These are phyloP conservation scores for Gracilaria vermiculophylla DNA, from an alignment of 23 red algal species.

Conservation along the genomic window DNA sequence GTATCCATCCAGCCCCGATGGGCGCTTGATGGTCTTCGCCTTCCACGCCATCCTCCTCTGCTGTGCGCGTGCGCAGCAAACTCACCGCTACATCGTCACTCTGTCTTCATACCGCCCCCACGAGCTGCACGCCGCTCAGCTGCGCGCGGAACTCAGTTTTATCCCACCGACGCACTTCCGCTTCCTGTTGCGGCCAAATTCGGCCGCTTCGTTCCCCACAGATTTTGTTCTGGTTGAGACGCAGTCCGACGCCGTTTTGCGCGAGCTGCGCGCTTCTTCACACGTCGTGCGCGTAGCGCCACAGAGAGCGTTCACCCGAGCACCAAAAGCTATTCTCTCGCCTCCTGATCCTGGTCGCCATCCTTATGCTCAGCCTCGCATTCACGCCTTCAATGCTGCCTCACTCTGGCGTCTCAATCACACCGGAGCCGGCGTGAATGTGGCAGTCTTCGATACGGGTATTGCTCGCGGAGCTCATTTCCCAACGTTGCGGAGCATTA, in stretches of 20 bases:
- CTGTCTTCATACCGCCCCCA: conserved; percentile 51
- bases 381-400: conserved; percentile 58
- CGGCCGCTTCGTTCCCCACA: conserved; percentile 32
- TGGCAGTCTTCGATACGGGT: conserved; percentile 93
- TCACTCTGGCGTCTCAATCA: conserved; percentile 60
- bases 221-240: conserved; percentile 52
- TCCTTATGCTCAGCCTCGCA: conserved; percentile 7
- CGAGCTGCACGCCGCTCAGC: not conserved
- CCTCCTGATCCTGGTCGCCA: not conserved
- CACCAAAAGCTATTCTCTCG: conserved; percentile 6
- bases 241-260: not conserved
- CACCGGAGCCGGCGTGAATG: conserved; percentile 57
- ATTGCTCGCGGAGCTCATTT: conserved; percentile 24
- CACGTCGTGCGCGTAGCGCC: conserved; percentile 16
- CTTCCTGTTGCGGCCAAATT: conserved; percentile 13
- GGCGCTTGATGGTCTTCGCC: not conserved
- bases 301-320: conserved; percentile 5
- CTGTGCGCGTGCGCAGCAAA: not conserved
- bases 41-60: not conserved
- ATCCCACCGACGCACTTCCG: not conserved
- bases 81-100: conserved; percentile 40
- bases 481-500: conserved; percentile 14
- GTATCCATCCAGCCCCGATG: not conserved
- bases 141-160: conserved; percentile 9
- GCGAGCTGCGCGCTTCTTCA: conserved; percentile 1